A percentile compares a stretch with the other conserved stretches of the same genome.
phyloP scores from a whole-genome alignment of 768 basidiomycete genomes.

The Lentinula aciculospora region DNA sequence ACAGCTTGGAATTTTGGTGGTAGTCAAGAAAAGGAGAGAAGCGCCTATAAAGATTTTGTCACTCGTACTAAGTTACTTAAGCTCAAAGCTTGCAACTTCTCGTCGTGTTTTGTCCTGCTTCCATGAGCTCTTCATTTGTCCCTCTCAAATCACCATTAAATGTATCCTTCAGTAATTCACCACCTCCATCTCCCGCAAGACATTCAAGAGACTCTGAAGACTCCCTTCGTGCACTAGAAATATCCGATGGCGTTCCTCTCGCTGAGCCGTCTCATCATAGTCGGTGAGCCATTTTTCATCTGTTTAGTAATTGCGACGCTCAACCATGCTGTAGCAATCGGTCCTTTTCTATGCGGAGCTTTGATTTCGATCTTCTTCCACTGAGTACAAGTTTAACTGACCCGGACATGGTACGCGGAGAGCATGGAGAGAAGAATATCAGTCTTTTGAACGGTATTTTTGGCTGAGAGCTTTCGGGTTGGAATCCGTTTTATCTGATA shows the following conservation, averaged over 20 bases:
- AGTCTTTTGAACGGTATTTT: slow-evolving; percentile 68
- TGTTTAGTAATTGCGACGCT: not conserved
- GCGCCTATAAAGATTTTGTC: too few relatives aligned
- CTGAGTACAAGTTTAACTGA: slow-evolving; percentile 75
- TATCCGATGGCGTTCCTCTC: slow-evolving; percentile 53
- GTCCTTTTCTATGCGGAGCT: slow-evolving; percentile 68
- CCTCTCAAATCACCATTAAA: slow-evolving; percentile 4
- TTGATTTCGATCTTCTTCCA: slow-evolving; percentile 80
- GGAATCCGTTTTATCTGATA: not conserved
- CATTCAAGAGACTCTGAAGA: slow-evolving; percentile 60
- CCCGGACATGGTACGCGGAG: slow-evolving; percentile 43
- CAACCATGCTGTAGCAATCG: slow-evolving; percentile 28
- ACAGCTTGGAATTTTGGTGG: too few relatives aligned
- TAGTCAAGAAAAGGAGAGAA: too few relatives aligned
- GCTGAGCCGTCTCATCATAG: slow-evolving; percentile 23
- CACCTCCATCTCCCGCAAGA: slow-evolving; percentile 26
- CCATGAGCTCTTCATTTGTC: slow-evolving; percentile 8
- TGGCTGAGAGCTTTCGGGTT: not conserved
- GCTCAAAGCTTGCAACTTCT: too few relatives aligned
- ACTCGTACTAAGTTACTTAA: too few relatives aligned
- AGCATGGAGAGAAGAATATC: slow-evolving; percentile 63
- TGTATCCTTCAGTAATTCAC: slow-evolving; percentile 13
- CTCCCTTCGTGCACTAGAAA: slow-evolving; percentile 74
- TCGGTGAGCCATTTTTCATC: slow-evolving; percentile 22
- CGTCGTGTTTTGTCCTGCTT: not conserved